Conservation (phyloP, 352 stramenopile species). For the Pythium insidiosum region DNA sequence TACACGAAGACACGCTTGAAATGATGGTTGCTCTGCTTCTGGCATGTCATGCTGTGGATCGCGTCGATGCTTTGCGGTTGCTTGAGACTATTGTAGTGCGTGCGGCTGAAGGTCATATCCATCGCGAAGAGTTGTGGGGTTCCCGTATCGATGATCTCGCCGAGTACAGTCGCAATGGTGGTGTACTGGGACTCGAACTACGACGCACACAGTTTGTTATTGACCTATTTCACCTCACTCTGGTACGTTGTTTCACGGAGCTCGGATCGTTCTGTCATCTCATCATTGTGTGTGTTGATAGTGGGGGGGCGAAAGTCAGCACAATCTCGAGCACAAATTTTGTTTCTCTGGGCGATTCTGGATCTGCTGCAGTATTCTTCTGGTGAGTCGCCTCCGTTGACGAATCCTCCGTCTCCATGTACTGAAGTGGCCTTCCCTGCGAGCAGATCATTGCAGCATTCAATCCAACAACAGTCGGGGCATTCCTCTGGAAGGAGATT, state of each 20-base stretch:
- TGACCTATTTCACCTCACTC: slow-evolving; percentile 48
- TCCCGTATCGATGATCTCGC: slow-evolving; percentile 41
- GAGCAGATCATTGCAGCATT: slow-evolving; percentile 39
- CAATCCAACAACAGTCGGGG: slow-evolving; percentile 68
- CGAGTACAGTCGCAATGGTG: slow-evolving; percentile 45
- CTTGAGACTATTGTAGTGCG: slow-evolving; percentile 75
- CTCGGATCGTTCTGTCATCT: no score
- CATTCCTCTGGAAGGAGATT: slow-evolving; percentile 65
- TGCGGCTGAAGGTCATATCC: slow-evolving; percentile 66
- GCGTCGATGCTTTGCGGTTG: slow-evolving; percentile 61
- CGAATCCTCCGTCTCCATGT: slow-evolving; percentile 2
- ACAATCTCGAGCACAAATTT: slow-evolving; percentile 67
- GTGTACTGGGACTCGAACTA: slow-evolving; percentile 64
- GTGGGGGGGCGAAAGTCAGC: slow-evolving; percentile 40
- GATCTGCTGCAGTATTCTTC: slow-evolving; percentile 78
- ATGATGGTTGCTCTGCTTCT: slow-evolving; percentile 50
- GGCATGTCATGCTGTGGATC: slow-evolving; percentile 48
- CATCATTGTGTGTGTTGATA: slow-evolving; percentile 15
- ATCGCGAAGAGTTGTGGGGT: slow-evolving; percentile 64
- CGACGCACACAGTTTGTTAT: slow-evolving; percentile 43
- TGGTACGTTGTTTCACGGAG: no score
- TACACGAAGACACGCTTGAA: slow-evolving; percentile 66
- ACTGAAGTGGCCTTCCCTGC: no score
- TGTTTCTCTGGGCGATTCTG: slow-evolving; percentile 76
- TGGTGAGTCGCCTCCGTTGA: slow-evolving; percentile 30